These are phyloP conservation scores for Thraustochytrium sp. DNA, from an alignment of 352 stramenopile species.

Conservation along the genomic window DNA sequence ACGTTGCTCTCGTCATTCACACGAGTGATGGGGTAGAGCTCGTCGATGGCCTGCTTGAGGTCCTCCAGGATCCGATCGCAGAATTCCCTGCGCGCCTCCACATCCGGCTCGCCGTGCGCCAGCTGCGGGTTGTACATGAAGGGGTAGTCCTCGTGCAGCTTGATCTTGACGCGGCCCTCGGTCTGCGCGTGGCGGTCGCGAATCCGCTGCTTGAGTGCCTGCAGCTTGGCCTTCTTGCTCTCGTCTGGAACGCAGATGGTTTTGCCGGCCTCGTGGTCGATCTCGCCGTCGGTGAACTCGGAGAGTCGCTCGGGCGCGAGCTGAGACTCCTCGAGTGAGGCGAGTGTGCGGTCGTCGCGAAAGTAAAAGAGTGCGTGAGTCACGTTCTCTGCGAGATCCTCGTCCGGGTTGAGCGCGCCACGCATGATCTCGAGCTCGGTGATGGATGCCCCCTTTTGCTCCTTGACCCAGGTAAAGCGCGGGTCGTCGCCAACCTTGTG, in stretches of 20 bases:
- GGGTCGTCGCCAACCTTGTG: conserved; percentile 40
- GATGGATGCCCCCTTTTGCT: conserved; percentile 36
- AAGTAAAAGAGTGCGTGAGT: conserved; percentile 42
- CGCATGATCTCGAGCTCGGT: conserved; percentile 42
- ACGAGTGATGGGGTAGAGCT: conserved; percentile 43
- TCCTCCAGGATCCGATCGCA: conserved; percentile 33
- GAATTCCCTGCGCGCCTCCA: not conserved
- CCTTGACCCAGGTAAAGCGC: conserved; percentile 38
- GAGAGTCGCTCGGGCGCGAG: not conserved
- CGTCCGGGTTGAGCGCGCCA: conserved; percentile 22
- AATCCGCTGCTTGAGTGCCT: conserved; percentile 17
- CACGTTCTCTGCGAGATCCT: conserved; percentile 7
- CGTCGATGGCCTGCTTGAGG: conserved; percentile 45
- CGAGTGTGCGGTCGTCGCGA: conserved; percentile 25
- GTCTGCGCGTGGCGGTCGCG: not conserved
- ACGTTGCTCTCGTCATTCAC: conserved; percentile 24
- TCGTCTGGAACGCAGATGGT: conserved; percentile 33
- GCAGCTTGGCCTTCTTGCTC: conserved; percentile 15
- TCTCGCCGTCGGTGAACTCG: conserved; percentile 43
- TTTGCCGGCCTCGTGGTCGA: not conserved
- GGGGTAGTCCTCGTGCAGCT: conserved; percentile 19
- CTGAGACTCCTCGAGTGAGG: conserved; percentile 18
- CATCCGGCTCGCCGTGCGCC: conserved; percentile 19
- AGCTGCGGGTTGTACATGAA: conserved; percentile 21
- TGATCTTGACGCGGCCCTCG: conserved; percentile 28